A percentile compares a stretch with the other conserved stretches of the same genome.
Evolutionary conservation across 768 basidiomycete species (phyloP).

Genomic region (Leccinum uliginosum): DNA sequence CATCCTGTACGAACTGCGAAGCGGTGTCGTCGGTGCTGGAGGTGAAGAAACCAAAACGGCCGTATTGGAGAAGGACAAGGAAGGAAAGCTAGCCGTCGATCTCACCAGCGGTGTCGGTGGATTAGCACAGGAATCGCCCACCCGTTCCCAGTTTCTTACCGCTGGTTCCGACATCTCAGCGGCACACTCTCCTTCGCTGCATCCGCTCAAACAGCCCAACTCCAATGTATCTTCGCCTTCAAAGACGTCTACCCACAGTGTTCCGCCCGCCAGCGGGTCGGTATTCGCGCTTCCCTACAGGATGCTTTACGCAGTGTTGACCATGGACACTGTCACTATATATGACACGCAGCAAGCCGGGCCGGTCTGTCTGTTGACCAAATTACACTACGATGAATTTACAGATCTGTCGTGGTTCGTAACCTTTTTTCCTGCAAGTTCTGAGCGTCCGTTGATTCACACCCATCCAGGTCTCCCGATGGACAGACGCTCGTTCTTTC

Average conservation of each 20-base stretch:
- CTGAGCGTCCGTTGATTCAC: constrained; percentile 4
- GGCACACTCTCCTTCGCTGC: constrained; percentile 10
- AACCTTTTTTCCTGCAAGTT: background rate
- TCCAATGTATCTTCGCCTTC: constrained; percentile 16
- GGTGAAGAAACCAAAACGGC: constrained; percentile 48
- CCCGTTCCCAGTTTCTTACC: background rate
- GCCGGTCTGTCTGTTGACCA: constrained; percentile 87
- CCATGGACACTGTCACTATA: constrained; percentile 91
- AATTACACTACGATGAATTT: constrained; percentile 96
- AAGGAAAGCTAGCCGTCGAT: constrained; percentile 60
- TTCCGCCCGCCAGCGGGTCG: constrained; percentile 53
- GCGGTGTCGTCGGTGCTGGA: constrained; percentile 40
- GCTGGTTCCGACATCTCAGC: constrained; percentile 7
- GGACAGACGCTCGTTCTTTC: constrained; percentile 90
- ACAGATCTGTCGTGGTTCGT: constrained; percentile 94
- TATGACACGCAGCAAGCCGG: constrained; percentile 97
- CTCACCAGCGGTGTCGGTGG: constrained; percentile 37
- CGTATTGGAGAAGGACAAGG: constrained; percentile 61
- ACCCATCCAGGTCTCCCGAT: constrained; percentile 77
- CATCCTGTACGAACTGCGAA: constrained; percentile 85
- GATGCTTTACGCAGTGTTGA: constrained; percentile 92
- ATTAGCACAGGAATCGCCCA: constrained; percentile 7
- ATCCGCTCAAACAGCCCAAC: constrained; percentile 12
- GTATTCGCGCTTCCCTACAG: constrained; percentile 90
- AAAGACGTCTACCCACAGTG: constrained; percentile 20